Evolutionary conservation across 176 grass and related monocot genomes (phyloP).

Genomic region (Carex pumila): DNA sequence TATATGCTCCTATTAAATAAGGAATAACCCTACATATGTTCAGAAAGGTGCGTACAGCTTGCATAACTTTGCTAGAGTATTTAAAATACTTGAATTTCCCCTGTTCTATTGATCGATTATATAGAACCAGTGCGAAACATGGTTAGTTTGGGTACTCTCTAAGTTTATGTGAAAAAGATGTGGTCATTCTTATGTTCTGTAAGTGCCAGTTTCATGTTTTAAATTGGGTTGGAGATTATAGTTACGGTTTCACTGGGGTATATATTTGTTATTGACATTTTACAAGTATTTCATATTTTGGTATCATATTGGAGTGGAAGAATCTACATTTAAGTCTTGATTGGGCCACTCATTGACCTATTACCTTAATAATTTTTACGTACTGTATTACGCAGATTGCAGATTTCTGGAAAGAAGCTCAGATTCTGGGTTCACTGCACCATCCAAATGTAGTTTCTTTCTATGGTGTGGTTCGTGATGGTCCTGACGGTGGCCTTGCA

Average conservation of each 20-base stretch:
- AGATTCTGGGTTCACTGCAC: conserved; percentile 81
- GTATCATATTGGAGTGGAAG: neutral
- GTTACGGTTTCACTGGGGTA: neutral
- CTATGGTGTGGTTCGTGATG: conserved; percentile 98
- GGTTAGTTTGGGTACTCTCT: neutral
- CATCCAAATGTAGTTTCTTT: conserved; percentile 99
- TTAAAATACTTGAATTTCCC: neutral
- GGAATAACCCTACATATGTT: neutral
- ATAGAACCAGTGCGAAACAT: neutral
- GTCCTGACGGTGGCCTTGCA: conserved; percentile 79
- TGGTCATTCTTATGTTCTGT: neutral
- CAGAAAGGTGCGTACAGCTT: neutral
- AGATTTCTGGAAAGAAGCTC: conserved; percentile 98
- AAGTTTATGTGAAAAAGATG: neutral
- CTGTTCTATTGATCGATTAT: neutral
- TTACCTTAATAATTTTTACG: neutral
- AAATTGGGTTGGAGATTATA: neutral
- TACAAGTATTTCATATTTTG: neutral
- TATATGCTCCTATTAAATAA: neutral
- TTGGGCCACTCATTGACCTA: neutral
- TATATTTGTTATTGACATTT: neutral
- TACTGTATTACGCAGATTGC: conserved; percentile 54
- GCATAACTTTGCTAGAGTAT: neutral
- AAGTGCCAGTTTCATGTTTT: neutral
- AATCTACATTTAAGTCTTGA: neutral